Evolutionary conservation across 2,329 filamentous ascomycete species (phyloP).

Genomic region (Penicillium sp.): DNA sequence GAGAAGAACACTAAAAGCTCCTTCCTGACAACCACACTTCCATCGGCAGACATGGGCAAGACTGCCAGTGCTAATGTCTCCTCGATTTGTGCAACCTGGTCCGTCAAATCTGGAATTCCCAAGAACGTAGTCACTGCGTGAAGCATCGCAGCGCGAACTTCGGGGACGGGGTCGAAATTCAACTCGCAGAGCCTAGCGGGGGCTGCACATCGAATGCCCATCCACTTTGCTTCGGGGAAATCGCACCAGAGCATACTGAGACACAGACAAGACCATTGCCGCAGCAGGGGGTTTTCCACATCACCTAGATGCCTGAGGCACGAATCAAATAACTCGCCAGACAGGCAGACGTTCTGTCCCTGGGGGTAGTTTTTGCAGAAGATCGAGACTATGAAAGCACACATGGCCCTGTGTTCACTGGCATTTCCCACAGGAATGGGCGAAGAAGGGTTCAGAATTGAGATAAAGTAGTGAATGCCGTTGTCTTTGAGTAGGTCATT

Average conservation of each 20-base stretch:
- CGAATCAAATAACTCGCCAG: constrained; percentile 83
- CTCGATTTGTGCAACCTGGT: constrained; percentile 86
- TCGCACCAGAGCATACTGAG: constrained; percentile 93
- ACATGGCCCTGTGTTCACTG: constrained; percentile 97
- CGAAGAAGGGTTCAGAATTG: constrained; percentile 81
- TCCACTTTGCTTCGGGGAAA: constrained; percentile 90
- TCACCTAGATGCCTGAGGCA: constrained; percentile 82
- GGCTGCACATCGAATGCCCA: constrained; percentile 84
- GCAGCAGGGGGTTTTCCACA: constrained; percentile 78
- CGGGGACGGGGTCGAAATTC: constrained; percentile 80
- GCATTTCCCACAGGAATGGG: constrained; percentile 81
- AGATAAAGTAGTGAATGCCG: constrained; percentile 94
- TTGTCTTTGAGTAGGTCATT: constrained; percentile 93
- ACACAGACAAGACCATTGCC: constrained; percentile 95
- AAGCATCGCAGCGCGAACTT: constrained; percentile 89
- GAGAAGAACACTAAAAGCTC: constrained; percentile 93
- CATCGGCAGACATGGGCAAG: constrained; percentile 88
- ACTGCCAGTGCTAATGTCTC: constrained; percentile 86
- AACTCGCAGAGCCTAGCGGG: constrained; percentile 77
- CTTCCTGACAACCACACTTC: constrained; percentile 88
- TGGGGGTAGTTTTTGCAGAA: constrained; percentile 94
- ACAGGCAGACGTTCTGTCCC: constrained; percentile 87
- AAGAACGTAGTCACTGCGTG: constrained; percentile 92
- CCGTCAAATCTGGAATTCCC: constrained; percentile 86
- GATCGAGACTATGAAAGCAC: constrained; percentile 94